Evolutionary conservation across 2,329 filamentous ascomycete genomes (phyloP), one percentile per base, ranked within the genome.

Genomic region (Fusarium citri): DNA sequence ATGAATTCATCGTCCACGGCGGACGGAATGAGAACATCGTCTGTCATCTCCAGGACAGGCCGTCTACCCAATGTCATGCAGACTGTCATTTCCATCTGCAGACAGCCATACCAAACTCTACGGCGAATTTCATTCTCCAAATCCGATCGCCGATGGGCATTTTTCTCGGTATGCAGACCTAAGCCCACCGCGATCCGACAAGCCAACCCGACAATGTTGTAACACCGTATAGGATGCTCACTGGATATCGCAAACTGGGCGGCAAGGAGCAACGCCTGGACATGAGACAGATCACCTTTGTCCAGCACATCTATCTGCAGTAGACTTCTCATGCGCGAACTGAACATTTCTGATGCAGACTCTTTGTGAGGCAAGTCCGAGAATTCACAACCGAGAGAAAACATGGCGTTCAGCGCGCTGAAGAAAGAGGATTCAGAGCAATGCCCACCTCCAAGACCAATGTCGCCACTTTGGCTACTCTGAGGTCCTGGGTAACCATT

Each of bases 81-180:
- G 1, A 63, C 59, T 9, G 40, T 40, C 58, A 61, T 62, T 11
- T 62, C 59, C 12, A 62, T 7, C 0, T 62, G 59, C 8, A 62
- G 2, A 2, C 59, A 62, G 2, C 59, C 59, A 20, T 62, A 62
- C 59, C 59, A 62, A 0, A 62, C 59, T 3, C 56, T 61, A 0
- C 59, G 56, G 1, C 59, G 59, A 0, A 62, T 46, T 46, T 62
- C 45, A 26, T 62, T 62, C 18, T 62, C 59, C 18, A 62, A 14
- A 4, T 51, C 16, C 9, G 59, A 40, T 22, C 59, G 8, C 22
- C 26, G 57, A 20, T 40, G 23, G 1, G 59, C 59, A 15, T 62
- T 30, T 0, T 6, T 53, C 0, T 62, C 59, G 0, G 37, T 62
- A 0, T 62, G 59, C 0, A 62, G 0, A 0, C 59, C 59, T 2